Evolutionary conservation across 2,329 filamentous ascomycete genomes (phyloP), one percentile per base, ranked within the genome.

Genomic region (Trichoderma brevicompactum): DNA sequence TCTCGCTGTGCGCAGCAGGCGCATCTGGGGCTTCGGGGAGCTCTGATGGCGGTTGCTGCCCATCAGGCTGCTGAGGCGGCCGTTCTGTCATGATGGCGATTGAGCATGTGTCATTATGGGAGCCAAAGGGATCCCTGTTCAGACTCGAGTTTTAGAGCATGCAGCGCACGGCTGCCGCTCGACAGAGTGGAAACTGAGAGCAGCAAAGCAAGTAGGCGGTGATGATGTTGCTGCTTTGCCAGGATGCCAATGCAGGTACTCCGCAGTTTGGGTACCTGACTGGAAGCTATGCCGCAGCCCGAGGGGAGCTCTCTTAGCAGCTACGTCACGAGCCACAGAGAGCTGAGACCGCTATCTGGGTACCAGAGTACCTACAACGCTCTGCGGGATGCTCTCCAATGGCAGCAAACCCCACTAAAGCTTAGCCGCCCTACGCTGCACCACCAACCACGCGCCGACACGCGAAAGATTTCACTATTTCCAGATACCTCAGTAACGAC

Each of bases 41-140:
- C 41, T 65, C 46, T 10, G 48, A 43, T 34, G 50, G 65, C 9
- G 44, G 54, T 34, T 54, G 46, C 28, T 66, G 58, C 56, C 28
- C 70, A 53, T 74, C 73, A 73, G 73, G 75, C 72, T 69, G 69
- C 65, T 72, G 70, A 70, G 77, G 75, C 74, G 77, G 74, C 73
- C 73, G 74, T 71, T 79, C 76, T 74, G 79, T 81, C 79, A 81
- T 81, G 76, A 74, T 71, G 69, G 67, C 67, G 65, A 68, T 59
- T 49, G 67, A 65, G 69, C 68, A 70, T 69, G 65, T 71, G 65
- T 73, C 74, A 76, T 76, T 65, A 71, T 76, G 73, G 64, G 69
- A 67, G 64, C 64, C 34, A 63, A 66, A 13, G 52, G 53, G 40
- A 67, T 67, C 52, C 64, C 64, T 50, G 43, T 55, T 63, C 62